Evolutionary conservation across 2,329 filamentous ascomycete species (phyloP).

Genomic region (Talaromyces verruculosus): DNA sequence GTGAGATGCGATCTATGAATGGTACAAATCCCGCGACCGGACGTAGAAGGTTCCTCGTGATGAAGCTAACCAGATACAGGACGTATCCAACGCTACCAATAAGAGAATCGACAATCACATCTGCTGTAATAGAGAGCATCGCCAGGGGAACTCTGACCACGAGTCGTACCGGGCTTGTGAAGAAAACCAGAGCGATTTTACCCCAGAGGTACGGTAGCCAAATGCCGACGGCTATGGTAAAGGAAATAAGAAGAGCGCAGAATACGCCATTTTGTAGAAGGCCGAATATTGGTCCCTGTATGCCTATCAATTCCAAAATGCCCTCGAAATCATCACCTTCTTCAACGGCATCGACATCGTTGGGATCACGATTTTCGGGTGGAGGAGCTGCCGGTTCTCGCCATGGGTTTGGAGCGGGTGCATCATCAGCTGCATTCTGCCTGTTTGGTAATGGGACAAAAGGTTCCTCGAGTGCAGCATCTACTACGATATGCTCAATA

Average conservation of each 20-base stretch:
- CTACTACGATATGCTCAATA: conserved; percentile 61
- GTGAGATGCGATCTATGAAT: conserved; percentile 37
- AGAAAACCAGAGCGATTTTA: conserved; percentile 74
- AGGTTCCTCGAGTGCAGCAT: conserved; percentile 60
- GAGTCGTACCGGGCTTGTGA: conserved; percentile 73
- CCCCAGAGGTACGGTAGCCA: conserved; percentile 92
- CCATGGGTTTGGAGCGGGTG: conserved; percentile 30
- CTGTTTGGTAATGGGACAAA: conserved; percentile 57
- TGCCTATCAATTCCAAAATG: conserved; percentile 91
- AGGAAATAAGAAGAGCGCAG: conserved; percentile 82
- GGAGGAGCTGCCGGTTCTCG: conserved; percentile 61
- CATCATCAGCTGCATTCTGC: conserved; percentile 40
- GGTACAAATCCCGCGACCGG: conserved; percentile 39
- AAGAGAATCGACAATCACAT: conserved; percentile 72
- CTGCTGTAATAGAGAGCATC: conserved; percentile 70
- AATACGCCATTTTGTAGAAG: conserved; percentile 95
- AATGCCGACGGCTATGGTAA: conserved; percentile 80
- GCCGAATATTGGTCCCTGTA: conserved; percentile 87
- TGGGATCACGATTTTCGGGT: conserved; percentile 51
- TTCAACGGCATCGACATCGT: conserved; percentile 56
- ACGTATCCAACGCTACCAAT: conserved; percentile 63
- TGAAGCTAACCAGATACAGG: conserved; percentile 42
- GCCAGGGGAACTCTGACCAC: conserved; percentile 68
- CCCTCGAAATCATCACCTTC: conserved; percentile 95
- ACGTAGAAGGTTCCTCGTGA: conserved; percentile 35